Evolutionary conservation across 2,329 filamentous ascomycete genomes (phyloP).

Genomic region (Paracoccidioides lutzii): DNA sequence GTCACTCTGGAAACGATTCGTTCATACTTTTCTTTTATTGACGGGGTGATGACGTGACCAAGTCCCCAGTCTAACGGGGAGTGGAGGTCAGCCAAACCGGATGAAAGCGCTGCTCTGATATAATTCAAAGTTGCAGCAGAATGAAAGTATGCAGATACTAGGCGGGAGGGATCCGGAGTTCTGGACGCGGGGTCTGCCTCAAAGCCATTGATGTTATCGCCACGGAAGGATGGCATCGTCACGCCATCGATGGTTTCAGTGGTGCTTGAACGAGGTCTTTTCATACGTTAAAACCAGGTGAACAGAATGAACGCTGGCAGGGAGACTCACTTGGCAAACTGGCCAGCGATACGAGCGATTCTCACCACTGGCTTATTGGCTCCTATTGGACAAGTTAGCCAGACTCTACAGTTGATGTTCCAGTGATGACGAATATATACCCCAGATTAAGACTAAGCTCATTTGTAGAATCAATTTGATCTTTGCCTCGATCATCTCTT

Average conservation of each 20-base stretch:
- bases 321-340: constrained; percentile 64
- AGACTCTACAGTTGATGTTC: constrained; percentile 1
- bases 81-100: constrained; percentile 86
- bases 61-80: constrained; percentile 89
- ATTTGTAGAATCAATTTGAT: constrained; percentile 95
- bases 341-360: constrained; percentile 90
- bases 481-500: constrained; percentile 82
- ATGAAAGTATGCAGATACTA: constrained; percentile 89
- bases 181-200: constrained; percentile 52
- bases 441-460: constrained; percentile 92
- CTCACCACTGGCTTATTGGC: constrained; percentile 70
- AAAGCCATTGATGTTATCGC: constrained; percentile 91
- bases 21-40: constrained; percentile 74
- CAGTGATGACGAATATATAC: constrained; percentile 35
- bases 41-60: constrained; percentile 75
- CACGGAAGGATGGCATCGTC: constrained; percentile 78
- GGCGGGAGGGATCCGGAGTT: constrained; percentile 64
- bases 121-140: constrained; percentile 93
- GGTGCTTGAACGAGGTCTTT: constrained; percentile 65
- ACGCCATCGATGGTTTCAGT: constrained; percentile 69
- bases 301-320: background rate
- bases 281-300: background rate
- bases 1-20: constrained; percentile 74
- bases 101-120: constrained; percentile 67
- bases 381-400: constrained; percentile 17